A percentile compares a stretch with the other conserved stretches of the same genome.
Conservation (phyloP, 2,329 filamentous ascomycete species). For the Phialocephala subalpina region DNA sequence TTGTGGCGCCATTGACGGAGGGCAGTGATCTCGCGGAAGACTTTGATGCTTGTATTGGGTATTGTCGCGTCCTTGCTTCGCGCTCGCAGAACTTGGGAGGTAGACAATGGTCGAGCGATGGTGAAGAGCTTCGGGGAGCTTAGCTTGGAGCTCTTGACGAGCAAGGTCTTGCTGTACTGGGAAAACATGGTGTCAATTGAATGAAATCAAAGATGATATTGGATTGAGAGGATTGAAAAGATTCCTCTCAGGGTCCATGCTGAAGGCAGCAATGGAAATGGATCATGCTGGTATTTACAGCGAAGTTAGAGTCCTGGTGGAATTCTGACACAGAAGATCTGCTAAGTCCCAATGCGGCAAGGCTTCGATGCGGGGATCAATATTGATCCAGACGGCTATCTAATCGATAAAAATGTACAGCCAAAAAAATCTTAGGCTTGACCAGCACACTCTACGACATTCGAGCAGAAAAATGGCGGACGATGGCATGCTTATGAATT, state of each 20-base stretch:
- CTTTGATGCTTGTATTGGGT: constrained; percentile 65
- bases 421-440: constrained; percentile 17
- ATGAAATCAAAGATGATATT: not conserved
- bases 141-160: constrained; percentile 12
- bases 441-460: constrained; percentile 8
- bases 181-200: constrained; percentile 25
- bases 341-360: constrained; percentile 26
- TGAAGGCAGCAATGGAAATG: constrained; percentile 23
- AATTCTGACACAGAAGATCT: constrained; percentile 19
- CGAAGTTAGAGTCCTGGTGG: constrained; percentile 40
- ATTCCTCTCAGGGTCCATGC: constrained; percentile 39
- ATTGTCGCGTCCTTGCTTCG: constrained; percentile 45
- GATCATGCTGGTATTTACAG: constrained; percentile 41
- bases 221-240: not conserved
- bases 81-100: constrained; percentile 20
- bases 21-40: constrained; percentile 79
- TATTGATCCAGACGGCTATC: constrained; percentile 23
- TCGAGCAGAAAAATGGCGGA: constrained; percentile 73
- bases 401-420: constrained; percentile 32
- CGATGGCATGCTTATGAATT: constrained; percentile 94
- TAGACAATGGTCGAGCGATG: constrained; percentile 29
- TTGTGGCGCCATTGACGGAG: constrained; percentile 75
- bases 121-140: constrained; percentile 16
- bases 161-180: constrained; percentile 1
- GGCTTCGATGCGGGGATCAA: constrained; percentile 31